phyloP scores from a whole-genome alignment of 805 yeast genomes.

The Candida maltosa region DNA sequence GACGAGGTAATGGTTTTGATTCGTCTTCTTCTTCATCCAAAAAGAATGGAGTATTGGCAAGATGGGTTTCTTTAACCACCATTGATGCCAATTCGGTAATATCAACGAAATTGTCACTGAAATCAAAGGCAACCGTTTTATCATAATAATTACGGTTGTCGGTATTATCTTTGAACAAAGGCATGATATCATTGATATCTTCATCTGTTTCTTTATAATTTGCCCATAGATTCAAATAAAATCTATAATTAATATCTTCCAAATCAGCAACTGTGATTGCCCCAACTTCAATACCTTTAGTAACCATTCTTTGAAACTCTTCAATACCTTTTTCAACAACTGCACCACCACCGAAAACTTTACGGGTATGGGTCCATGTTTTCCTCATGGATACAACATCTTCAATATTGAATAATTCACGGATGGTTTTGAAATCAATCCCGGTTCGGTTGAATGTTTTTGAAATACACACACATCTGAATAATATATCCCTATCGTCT shows the following conservation, averaged over 20 bases:
- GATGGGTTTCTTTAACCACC: constrained; percentile 63
- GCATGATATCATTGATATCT: constrained; percentile 27
- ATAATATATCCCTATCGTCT: constrained; percentile 51
- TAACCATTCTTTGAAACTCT: constrained; percentile 66
- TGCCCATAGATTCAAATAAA: constrained; percentile 65
- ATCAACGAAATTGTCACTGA: constrained; percentile 1
- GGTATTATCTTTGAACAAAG: constrained; percentile 37
- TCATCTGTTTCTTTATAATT: constrained; percentile 41
- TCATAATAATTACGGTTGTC: constrained; percentile 49
- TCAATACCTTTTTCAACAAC: constrained; percentile 60
- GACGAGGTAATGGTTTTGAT: constrained; percentile 5
- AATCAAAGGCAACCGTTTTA: constrained; percentile 2
- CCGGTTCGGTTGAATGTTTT: constrained; percentile 54
- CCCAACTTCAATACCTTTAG: constrained; percentile 57
- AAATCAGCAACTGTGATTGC: constrained; percentile 48
- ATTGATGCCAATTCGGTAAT: constrained; percentile 52
- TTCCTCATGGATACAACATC: constrained; percentile 46
- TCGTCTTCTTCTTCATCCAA: constrained; percentile 18
- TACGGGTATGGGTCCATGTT: constrained; percentile 70
- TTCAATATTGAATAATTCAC: constrained; percentile 42
- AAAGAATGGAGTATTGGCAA: constrained; percentile 46
- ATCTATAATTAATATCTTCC: constrained; percentile 45
- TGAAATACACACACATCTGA: constrained; percentile 64
- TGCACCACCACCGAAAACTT: constrained; percentile 38
- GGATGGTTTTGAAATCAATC: constrained; percentile 65